These are phyloP conservation scores for Ascoidea tarda DNA, from an alignment of 805 yeast genomes.

Conservation along the genomic window DNA sequence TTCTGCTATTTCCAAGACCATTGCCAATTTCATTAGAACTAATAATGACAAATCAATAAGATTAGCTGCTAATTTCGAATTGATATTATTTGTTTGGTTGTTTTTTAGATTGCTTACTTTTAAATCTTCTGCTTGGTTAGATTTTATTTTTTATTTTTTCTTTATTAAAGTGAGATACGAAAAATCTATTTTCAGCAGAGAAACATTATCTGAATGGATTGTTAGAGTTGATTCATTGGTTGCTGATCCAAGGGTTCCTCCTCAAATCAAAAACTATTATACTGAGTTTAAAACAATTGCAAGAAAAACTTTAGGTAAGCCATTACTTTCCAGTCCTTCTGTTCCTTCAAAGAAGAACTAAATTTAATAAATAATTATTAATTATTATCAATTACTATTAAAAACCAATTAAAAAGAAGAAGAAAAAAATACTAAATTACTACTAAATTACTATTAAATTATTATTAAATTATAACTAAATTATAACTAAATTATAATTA, in stretches of 20 bases:
- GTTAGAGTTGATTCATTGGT: constrained; percentile 47
- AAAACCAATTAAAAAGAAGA: no score
- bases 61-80: constrained; percentile 46
- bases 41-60: constrained; percentile 48
- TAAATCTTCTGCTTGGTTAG: constrained; percentile 47
- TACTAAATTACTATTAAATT: no score
- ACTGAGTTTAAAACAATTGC: constrained; percentile 24
- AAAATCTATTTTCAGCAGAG: constrained; percentile 57
- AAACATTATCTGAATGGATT: constrained; percentile 54
- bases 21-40: constrained; percentile 31
- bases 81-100: constrained; percentile 25
- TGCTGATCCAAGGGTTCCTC: constrained; percentile 38
- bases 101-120: constrained; percentile 43
- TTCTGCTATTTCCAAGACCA: constrained; percentile 13
- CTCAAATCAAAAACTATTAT: constrained; percentile 35
- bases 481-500: no score
- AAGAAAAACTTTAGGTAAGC: constrained; percentile 12
- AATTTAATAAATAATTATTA: neutral
- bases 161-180: constrained; percentile 74
- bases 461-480: no score
- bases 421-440: no score
- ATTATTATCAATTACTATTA: no score
- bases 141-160: constrained; percentile 35
- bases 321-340: neutral
- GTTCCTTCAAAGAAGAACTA: neutral